Evolutionary conservation across 306 rosid species (phyloP).

Genomic region (Cyamopsis tetragonoloba): DNA sequence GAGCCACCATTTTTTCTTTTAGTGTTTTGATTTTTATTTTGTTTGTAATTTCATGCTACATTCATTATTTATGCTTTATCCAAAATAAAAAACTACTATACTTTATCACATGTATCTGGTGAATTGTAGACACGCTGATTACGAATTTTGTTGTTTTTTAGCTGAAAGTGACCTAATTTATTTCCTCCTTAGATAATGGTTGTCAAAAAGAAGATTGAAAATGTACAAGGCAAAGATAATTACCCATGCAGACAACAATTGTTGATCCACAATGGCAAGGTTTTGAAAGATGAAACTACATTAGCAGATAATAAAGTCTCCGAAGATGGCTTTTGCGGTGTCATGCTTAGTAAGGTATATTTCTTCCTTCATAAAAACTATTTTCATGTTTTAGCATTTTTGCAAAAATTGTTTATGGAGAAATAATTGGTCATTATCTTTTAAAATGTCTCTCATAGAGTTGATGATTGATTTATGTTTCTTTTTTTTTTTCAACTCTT

Average conservation of each 20-base stretch:
- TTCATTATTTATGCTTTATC: too few species aligned
- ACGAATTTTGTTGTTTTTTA: neutral
- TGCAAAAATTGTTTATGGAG: too few species aligned
- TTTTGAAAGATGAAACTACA: conserved; percentile 83
- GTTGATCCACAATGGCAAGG: conserved; percentile 75
- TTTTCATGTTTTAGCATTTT: too few species aligned
- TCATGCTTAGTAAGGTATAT: conserved; percentile 86
- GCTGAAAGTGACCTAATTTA: neutral
- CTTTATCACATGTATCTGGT: too few species aligned
- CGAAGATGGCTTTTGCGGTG: conserved; percentile 80
- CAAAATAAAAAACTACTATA: too few species aligned
- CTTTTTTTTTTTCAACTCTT: too few species aligned
- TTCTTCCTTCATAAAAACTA: neutral
- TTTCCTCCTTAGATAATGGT: conserved; percentile 5
- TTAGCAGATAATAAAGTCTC: conserved; percentile 69
- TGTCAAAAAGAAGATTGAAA: conserved; percentile 89
- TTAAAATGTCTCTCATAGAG: too few species aligned
- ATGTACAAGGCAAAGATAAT: conserved; percentile 75
- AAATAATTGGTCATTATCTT: too few species aligned
- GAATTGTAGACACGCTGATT: neutral
- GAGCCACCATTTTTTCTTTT: too few species aligned
- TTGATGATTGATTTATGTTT: too few species aligned
- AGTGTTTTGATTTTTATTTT: too few species aligned
- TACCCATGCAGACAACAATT: conserved; percentile 92
- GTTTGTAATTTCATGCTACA: too few species aligned